Conservation (phyloP, 2,329 filamentous ascomycete species). For the Aspergillus sp. region DNA sequence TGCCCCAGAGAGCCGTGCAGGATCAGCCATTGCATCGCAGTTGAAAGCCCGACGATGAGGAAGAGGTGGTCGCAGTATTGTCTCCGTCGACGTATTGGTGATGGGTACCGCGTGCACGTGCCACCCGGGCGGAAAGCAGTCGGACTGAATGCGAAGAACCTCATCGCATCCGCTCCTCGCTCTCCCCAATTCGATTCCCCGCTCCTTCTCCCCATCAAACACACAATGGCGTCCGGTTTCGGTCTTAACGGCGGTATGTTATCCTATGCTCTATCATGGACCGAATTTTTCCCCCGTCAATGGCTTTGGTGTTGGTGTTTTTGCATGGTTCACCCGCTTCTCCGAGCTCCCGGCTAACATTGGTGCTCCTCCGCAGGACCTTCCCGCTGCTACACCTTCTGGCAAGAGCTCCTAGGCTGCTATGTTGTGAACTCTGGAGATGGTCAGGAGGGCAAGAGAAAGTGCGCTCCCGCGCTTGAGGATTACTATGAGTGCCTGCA, state of each 20-base stretch:
- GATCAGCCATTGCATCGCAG: slow-evolving; percentile 41
- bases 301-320: slow-evolving; percentile 20
- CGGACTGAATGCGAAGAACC: slow-evolving; percentile 32
- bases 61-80: slow-evolving; percentile 31
- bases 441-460: slow-evolving; percentile 82
- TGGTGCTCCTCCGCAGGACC: slow-evolving; percentile 54
- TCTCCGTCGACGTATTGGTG: slow-evolving; percentile 18
- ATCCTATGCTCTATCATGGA: neutral
- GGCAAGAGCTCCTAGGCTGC: slow-evolving; percentile 98
- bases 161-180: slow-evolving; percentile 35
- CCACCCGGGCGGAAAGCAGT: slow-evolving; percentile 27
- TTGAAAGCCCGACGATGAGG: slow-evolving; percentile 19
- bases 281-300: neutral
- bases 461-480: slow-evolving; percentile 83
- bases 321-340: slow-evolving; percentile 22
- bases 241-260: slow-evolving; percentile 60
- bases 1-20: slow-evolving; percentile 54
- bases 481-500: slow-evolving; percentile 99
- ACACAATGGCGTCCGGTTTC: slow-evolving; percentile 56
- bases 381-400: slow-evolving; percentile 95
- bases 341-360: slow-evolving; percentile 30
- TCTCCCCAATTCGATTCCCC: slow-evolving; percentile 27
- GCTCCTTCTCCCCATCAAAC: slow-evolving; percentile 22
- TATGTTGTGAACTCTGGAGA: slow-evolving; percentile 91
- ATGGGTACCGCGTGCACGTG: slow-evolving; percentile 22